These are phyloP conservation scores for Ophiostoma piceae DNA, from an alignment of 2,329 filamentous ascomycete species.

Conservation along the genomic window DNA sequence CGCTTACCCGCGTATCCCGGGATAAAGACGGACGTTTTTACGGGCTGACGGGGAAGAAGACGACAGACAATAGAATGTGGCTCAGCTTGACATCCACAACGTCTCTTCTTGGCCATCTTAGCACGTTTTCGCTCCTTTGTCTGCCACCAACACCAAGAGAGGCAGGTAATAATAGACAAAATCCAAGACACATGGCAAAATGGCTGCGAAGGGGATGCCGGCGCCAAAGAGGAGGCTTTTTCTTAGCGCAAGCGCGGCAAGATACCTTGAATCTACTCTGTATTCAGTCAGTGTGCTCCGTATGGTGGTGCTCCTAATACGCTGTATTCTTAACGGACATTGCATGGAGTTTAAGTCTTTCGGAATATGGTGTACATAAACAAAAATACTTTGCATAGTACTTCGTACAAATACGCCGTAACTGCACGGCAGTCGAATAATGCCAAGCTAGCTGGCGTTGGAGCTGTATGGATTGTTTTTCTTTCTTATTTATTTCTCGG, in stretches of 20 bases:
- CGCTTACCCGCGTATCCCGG: not conserved
- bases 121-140: not conserved
- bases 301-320: no score
- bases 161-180: not conserved
- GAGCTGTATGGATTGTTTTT: not conserved
- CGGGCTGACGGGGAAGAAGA: not conserved
- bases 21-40: not conserved
- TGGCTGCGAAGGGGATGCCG: not conserved
- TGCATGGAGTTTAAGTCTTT: not conserved
- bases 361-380: no score
- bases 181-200: slow-evolving; percentile 9
- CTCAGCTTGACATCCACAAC: not conserved
- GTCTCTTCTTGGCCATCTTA: not conserved
- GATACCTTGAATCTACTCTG: not conserved
- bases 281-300: not conserved
- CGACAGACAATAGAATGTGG: not conserved
- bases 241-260: not conserved
- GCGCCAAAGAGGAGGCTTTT: not conserved
- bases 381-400: not conserved
- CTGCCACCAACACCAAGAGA: not conserved
- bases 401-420: not conserved
- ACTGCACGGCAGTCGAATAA: not conserved
- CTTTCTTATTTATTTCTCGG: not conserved
- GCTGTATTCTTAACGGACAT: not conserved
- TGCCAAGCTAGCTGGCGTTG: not conserved